Conservation (phyloP, 2,329 filamentous ascomycete genomes). For the Claviceps maximensis region DNA sequence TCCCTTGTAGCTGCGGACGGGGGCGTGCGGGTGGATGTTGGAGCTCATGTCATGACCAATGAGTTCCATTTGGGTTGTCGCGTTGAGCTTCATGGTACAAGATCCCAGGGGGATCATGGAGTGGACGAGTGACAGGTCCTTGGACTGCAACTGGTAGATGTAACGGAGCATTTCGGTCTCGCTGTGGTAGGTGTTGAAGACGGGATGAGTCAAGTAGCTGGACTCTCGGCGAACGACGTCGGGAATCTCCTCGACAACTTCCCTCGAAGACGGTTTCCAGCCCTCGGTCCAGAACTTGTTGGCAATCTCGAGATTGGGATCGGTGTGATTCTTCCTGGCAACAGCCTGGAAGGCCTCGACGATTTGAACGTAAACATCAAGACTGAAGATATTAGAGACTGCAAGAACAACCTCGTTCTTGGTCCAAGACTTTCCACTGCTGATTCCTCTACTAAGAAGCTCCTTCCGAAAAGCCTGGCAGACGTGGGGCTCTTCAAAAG, state of each 20-base stretch:
- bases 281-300: conserved; percentile 28
- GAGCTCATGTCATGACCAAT: conserved; percentile 66
- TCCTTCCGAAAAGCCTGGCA: conserved; percentile 17
- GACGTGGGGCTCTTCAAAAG: conserved; percentile 20
- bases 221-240: conserved; percentile 55
- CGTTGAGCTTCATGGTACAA: conserved; percentile 97
- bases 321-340: conserved; percentile 14
- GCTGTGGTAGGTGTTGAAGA: conserved; percentile 91
- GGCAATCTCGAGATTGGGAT: conserved; percentile 15
- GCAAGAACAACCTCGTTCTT: conserved; percentile 14
- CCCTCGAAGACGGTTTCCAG: conserved; percentile 20
- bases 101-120: conserved; percentile 97
- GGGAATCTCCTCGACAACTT: conserved; percentile 33
- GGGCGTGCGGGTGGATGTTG: conserved; percentile 70
- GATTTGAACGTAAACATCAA: conserved; percentile 10
- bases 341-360: conserved; percentile 15
- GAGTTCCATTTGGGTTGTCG: conserved; percentile 83
- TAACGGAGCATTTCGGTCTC: conserved; percentile 91
- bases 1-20: conserved; percentile 47
- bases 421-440: conserved; percentile 51
- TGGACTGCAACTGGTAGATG: conserved; percentile 84
- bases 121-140: conserved; percentile 85
- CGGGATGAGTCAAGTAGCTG: conserved; percentile 70
- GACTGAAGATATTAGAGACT: conserved; percentile 14
- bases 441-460: conserved; percentile 48